Conservation (phyloP, 129 eudicot species). For the Flaveria trinervia region DNA sequence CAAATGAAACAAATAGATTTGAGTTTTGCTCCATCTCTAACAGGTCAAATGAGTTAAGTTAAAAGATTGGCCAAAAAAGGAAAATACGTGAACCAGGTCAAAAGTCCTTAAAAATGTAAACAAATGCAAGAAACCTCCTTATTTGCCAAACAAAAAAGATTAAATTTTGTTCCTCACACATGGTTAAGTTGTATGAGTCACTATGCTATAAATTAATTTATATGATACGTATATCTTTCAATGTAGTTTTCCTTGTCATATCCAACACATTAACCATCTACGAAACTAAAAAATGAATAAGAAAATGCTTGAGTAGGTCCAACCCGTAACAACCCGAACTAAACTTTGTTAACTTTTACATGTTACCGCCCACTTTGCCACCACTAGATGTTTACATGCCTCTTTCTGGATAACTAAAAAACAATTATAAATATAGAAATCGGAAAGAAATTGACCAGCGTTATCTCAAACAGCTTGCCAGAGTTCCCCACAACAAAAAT, state of each 20-base stretch:
- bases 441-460: conserved; percentile 50
- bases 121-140: neutral
- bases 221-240: neutral
- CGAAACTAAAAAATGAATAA: neutral
- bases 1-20: neutral
- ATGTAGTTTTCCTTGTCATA: neutral
- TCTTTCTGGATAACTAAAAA: neutral
- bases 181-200: neutral
- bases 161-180: neutral
- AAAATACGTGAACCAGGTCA: neutral
- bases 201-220: neutral
- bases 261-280: neutral
- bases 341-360: neutral
- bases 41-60: conserved; percentile 6
- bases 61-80: neutral
- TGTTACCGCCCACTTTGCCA: neutral
- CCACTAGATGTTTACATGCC: neutral
- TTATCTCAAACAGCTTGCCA: conserved; percentile 65
- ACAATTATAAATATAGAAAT: neutral
- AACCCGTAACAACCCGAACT: neutral
- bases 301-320: neutral
- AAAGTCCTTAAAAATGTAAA: neutral
- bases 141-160: neutral
- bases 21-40: neutral
- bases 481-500: conserved; percentile 71